Evolutionary conservation across 2,329 filamentous ascomycete species (phyloP), one percentile per base, ranked within the genome.

Genomic region (Cylindrodendrum hubeiense): DNA sequence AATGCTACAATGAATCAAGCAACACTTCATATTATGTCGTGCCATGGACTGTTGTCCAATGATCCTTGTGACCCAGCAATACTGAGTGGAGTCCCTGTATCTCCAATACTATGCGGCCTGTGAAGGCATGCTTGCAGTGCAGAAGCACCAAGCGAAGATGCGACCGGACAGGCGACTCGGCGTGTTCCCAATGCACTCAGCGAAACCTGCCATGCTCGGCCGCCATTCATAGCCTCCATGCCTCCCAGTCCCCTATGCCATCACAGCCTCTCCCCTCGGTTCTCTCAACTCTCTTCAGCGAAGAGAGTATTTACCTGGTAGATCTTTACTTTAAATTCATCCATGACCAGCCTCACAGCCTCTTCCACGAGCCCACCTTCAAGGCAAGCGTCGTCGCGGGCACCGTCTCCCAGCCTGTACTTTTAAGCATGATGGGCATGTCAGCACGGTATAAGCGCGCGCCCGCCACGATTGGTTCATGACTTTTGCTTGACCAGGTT

Each of bases 311-410:
- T 0, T 52, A 71, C 8, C 37, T 73, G 12, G 68, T 73, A 1
- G 61, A 70, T 30, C 50, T 73, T 1, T 73, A 73, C 51, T 73
- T 73, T 52, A 52, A 39, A 0, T 73, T 67, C 15, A 71, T 73
- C 0, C 71, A 73, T 19, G 58, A 73, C 7, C 69, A 70, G 4
- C 71, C 71, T n/a, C 71, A 73, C 24, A 73, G 66, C 3, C 26
- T 73, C 5, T 73, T 73, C 10, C 71, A 73, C 10, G 66, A 68
- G 5, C 19, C 69, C 1, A 67, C 63, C 0, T 73, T 73, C 3
- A 69, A 69, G 17, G 44, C 21, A 3, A 69, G 66, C 12, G 71
- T 68, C 12, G 50, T 24, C 0, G 15, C 53, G 1, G 66, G 66
- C 2, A 67, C 60, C 0, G 62, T 51, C 2, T 61, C 64, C 0